These are phyloP conservation scores for Fusarium floridanum DNA, from an alignment of 2,329 filamentous ascomycete genomes.

Conservation along the genomic window DNA sequence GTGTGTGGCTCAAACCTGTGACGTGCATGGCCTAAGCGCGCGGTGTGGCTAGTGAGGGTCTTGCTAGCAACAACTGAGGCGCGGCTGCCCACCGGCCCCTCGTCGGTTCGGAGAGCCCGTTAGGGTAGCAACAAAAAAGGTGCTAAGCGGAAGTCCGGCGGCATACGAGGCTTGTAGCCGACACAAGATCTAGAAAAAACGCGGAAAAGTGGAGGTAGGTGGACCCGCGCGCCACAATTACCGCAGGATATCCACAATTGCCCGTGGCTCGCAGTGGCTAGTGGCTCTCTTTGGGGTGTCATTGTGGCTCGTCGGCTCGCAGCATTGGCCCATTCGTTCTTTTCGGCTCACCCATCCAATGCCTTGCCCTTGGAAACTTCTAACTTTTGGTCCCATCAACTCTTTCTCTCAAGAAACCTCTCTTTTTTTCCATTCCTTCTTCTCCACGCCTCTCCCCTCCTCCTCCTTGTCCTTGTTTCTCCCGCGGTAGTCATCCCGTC, in stretches of 20 bases:
- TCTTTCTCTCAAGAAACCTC: constrained; percentile 16
- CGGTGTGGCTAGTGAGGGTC: constrained; percentile 27
- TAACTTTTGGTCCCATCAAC: constrained; percentile 16
- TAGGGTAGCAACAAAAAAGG: constrained; percentile 10
- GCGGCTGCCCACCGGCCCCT: constrained; percentile 37
- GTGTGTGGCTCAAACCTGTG: constrained; percentile 15
- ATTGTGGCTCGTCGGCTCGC: constrained; percentile 30
- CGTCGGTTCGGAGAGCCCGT: constrained; percentile 30
- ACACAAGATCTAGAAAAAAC: constrained; percentile 43
- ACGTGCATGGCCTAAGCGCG: constrained; percentile 24
- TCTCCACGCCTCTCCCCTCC: constrained; percentile 35
- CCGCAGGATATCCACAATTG: constrained; percentile 29
- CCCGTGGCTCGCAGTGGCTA: constrained; percentile 41
- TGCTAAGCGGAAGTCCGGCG: constrained; percentile 45
- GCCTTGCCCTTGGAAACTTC: constrained; percentile 24
- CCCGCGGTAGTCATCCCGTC: constrained; percentile 29
- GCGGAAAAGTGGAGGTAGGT: constrained; percentile 45
- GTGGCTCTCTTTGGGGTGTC: constrained; percentile 32
- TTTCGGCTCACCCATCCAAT: constrained; percentile 29
- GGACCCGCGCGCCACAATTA: constrained; percentile 35
- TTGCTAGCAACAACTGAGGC: neutral
- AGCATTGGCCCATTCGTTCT: constrained; percentile 43
- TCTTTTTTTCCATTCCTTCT: neutral
- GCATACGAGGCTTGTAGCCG: constrained; percentile 49
- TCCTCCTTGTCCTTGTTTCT: constrained; percentile 36